Evolutionary conservation across 2,329 filamentous ascomycete species (phyloP), one percentile per base, ranked within the genome.

Genomic region (Ustulina deusta): DNA sequence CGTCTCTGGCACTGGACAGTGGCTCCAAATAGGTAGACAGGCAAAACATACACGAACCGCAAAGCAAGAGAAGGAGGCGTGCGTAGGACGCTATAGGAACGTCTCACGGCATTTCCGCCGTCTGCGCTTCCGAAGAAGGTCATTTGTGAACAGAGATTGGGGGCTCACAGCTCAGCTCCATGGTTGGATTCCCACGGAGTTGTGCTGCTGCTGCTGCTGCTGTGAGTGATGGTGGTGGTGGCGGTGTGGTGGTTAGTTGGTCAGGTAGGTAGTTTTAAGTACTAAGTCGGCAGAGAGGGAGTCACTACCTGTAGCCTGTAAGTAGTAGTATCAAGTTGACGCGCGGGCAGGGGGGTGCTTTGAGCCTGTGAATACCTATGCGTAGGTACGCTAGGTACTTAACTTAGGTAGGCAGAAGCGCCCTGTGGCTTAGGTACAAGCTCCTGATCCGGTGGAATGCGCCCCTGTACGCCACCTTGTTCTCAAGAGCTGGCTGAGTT

Each of bases 101-200:
- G 72, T 69, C 73, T 76, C 69, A 74, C 69, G 66, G 74, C 77
- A 78, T 76, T 72, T 68, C 76, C 70, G 65, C 74, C 76, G 67
- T 71, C 72, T 34, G 71, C 68, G 67, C 61, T 63, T 66, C 71
- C 71, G 52, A 70, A 64, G 67, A 66, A 66, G 68, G 63, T 74
- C 75, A 78, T 78, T 69, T 63, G 69, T 68, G 51, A 68, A 64
- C n/a, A 65, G 68, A 44, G n/a, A n/a, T n/a, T 49, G 25, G 29
- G 27, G 42, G 62, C 60, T 68, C 59, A 68, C 58, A 69, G 63
- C 69, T 55, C 57, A 68, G 73, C 75, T 74, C 77, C 77, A 78
- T 78, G 71, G 63, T 72, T 71, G 67, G 64, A n/a, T 32, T 51
- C 17, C 65, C 62, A 64, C 49, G 63, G 62, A 72, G 65, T 68